Evolutionary conservation across 768 basidiomycete species (phyloP).

Genomic region (Zangia roseola): DNA sequence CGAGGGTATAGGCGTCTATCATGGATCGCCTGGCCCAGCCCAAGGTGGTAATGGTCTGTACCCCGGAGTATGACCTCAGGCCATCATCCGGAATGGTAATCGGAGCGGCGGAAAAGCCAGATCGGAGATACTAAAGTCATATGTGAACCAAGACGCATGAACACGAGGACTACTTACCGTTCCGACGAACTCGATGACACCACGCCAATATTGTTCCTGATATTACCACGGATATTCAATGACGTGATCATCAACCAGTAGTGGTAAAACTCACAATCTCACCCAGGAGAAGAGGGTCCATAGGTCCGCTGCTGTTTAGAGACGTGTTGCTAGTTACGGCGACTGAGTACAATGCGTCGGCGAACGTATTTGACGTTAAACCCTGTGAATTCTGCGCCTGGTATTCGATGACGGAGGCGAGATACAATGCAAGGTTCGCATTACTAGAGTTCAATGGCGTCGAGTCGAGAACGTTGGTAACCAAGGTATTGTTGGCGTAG

Average conservation of each 20-base stretch:
- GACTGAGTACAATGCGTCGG: conserved; percentile 19
- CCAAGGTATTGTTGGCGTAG: not conserved
- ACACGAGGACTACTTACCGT: not conserved
- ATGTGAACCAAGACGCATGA: too few species aligned
- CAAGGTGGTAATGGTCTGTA: not conserved
- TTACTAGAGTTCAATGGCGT: not conserved
- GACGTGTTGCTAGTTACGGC: not conserved
- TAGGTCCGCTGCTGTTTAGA: too few species aligned
- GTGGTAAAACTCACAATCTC: not conserved
- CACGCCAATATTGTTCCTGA: conserved; percentile 2
- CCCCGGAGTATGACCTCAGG: not conserved
- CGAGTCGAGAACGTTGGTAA: not conserved
- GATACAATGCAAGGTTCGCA: not conserved
- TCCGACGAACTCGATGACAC: conserved; percentile 4
- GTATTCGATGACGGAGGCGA: not conserved
- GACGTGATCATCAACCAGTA: too few species aligned
- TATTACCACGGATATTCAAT: too few species aligned
- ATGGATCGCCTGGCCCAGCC: not conserved
- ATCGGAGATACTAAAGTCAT: not conserved
- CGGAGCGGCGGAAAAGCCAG: not conserved
- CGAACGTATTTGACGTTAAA: conserved; percentile 13
- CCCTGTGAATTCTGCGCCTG: conserved; percentile 13
- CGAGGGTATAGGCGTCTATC: conserved; percentile 1
- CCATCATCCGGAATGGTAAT: too few species aligned
- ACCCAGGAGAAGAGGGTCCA: too few species aligned